Evolutionary conservation across 2,329 filamentous ascomycete species (phyloP), one percentile per base, ranked within the genome.

Genomic region (Chaetomium sp.): DNA sequence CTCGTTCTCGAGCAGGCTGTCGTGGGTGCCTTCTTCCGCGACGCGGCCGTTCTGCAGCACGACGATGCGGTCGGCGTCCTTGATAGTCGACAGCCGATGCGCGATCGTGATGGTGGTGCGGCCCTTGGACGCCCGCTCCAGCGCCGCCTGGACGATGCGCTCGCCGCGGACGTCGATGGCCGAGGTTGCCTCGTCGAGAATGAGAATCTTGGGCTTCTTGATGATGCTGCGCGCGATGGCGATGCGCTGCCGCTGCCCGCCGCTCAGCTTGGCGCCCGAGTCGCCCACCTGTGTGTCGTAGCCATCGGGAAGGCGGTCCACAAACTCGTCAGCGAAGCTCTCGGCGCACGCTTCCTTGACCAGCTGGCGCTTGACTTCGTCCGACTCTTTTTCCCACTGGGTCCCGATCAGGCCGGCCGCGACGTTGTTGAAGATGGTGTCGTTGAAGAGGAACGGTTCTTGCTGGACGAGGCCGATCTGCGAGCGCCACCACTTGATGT

Each of bases 261-360:
- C 86, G 9, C 86, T 89, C 1, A 95, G 74, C 66, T 88, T 89
- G 48, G 87, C 85, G 4, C 89, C 89, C 34, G 80, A 80, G 65
- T 92, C 88, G 1, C 89, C 89, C 1, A 94, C 88, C 7, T 80
- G 71, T 0, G 89, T 90, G 4, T 86, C 78, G 65, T 91, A 91
- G 1, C 83, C 50, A 10, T 78, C 70, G 1, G 86, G 85, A 3
- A 89, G 72, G 19, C 78, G 78, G 47, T 80, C 76, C 54, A 89
- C 84, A 62, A 86, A 88, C 57, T 87, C 85, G 60, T 86, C 80
- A 0, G 85, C 85, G 67, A 86, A 88, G 0, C 85, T 80, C 65
- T 88, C 83, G 44, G 75, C 74, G 59, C 85, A 88, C 5, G 86
- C 86, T 44, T 81, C 77, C 58, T 76, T 76, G 3, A 88, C 84